Evolutionary conservation across 306 rosid species (phyloP).

Genomic region (Sechiopsis laciniata): DNA sequence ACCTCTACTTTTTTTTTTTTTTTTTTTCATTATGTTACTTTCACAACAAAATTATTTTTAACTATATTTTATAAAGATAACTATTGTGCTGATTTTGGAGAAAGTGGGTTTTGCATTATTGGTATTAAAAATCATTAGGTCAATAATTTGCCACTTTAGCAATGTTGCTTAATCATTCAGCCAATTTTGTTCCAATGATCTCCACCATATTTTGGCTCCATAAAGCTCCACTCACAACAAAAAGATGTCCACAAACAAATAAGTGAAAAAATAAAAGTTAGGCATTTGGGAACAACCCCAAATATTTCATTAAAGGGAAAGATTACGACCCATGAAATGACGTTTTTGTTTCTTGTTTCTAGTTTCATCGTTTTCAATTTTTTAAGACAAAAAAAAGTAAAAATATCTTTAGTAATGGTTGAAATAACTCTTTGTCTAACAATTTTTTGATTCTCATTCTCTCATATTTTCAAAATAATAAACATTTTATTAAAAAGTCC

Average conservation of each 20-base stretch:
- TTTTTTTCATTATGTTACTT: not conserved
- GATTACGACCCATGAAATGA: not conserved
- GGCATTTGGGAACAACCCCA: not conserved
- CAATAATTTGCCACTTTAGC: slow-evolving; percentile 12
- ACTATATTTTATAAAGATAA: not conserved
- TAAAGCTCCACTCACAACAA: slow-evolving; percentile 16
- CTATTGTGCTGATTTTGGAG: not conserved
- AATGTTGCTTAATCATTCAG: slow-evolving; percentile 4
- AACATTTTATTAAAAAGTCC: not conserved
- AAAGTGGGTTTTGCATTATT: not conserved
- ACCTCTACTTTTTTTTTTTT: not conserved
- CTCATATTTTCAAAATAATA: not conserved
- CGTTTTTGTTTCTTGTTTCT: not conserved
- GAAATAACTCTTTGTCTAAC: not conserved
- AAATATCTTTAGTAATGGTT: not conserved
- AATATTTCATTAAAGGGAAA: not conserved
- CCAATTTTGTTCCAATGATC: slow-evolving; percentile 5
- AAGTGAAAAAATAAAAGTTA: not conserved
- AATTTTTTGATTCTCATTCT: not conserved
- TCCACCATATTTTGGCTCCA: slow-evolving; percentile 7
- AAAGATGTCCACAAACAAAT: not conserved
- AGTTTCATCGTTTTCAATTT: not conserved
- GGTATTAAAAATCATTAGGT: slow-evolving; percentile 3
- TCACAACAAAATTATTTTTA: not conserved
- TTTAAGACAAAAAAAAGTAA: too few species aligned